Evolutionary conservation across 2,329 filamentous ascomycete genomes (phyloP).

Genomic region (Fusarium aywerte): DNA sequence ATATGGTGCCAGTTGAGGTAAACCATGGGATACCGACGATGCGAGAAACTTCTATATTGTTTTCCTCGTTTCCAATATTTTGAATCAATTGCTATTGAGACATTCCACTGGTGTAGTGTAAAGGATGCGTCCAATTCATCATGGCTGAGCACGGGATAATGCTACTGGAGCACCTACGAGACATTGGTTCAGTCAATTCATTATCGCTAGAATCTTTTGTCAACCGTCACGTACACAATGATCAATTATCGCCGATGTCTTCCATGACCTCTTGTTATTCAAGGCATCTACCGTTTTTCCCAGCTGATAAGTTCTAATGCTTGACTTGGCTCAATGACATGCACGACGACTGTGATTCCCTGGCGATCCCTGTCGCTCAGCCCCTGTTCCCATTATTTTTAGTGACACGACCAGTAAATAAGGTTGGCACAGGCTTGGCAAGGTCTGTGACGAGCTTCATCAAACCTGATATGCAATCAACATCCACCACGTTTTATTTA

Average conservation of each 20-base stretch:
- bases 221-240: no score
- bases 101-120: not conserved
- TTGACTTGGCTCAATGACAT: not conserved
- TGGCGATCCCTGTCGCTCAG: conserved; percentile 15
- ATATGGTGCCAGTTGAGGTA: not conserved
- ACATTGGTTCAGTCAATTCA: not conserved
- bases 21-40: not conserved
- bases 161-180: not conserved
- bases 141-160: not conserved
- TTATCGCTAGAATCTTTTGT: no score
- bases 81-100: no score
- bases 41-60: no score
- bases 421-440: conserved; percentile 22
- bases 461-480: conserved; percentile 3
- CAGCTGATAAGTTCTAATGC: not conserved
- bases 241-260: no score
- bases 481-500: not conserved
- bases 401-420: conserved; percentile 8
- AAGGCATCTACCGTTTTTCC: not conserved
- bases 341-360: not conserved
- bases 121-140: not conserved
- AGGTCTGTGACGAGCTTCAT: not conserved
- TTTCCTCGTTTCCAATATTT: no score
- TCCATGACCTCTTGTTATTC: no score
- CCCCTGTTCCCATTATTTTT: conserved; percentile 11